phyloP scores from a whole-genome alignment of 345 rosid genomes.

The Kandelia obovata region DNA sequence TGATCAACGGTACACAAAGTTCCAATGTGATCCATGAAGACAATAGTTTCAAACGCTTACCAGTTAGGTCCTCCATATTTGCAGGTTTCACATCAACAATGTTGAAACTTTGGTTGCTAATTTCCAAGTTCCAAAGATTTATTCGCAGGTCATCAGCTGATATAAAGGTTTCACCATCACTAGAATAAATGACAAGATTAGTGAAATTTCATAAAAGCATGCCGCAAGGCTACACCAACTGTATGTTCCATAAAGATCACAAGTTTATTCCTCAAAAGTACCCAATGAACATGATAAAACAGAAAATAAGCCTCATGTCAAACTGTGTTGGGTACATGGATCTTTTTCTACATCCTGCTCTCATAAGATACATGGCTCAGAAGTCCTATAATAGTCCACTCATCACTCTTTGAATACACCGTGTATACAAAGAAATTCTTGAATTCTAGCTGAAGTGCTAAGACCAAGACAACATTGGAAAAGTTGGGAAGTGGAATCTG shows the following conservation, averaged over 20 bases:
- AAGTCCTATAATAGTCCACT: too few species aligned
- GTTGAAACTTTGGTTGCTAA: conserved; percentile 61
- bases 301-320: background rate
- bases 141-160: conserved; percentile 65
- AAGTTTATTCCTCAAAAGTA: background rate
- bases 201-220: background rate
- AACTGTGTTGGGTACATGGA: background rate
- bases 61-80: conserved; percentile 65
- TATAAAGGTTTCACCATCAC: conserved; percentile 65
- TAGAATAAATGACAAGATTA: conserved; percentile 18
- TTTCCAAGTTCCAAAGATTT: conserved; percentile 66
- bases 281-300: background rate
- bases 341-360: too few species aligned
- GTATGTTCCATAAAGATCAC: background rate
- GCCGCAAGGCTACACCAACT: background rate
- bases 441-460: too few species aligned
- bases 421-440: too few species aligned
- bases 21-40: background rate
- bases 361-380: too few species aligned
- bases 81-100: conserved; percentile 57
- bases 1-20: background rate
- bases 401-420: too few species aligned
- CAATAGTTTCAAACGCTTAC: conserved; percentile 28
- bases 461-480: too few species aligned
- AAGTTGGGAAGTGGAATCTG: too few species aligned